Conservation (phyloP, 1,139 yeast species). For the Sugiyamaella pinicola region DNA sequence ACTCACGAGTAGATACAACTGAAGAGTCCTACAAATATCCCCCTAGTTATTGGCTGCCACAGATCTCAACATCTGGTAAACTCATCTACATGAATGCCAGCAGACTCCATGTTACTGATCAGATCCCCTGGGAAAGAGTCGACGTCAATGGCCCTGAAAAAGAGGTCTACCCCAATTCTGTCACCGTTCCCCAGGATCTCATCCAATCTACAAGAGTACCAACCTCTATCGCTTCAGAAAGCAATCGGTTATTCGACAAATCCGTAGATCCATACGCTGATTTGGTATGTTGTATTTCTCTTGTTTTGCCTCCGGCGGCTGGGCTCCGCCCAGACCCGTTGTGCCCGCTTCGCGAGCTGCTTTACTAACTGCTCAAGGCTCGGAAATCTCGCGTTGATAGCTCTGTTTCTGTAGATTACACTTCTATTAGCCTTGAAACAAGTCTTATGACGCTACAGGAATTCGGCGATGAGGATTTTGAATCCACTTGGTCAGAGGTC, state of each 20-base stretch:
- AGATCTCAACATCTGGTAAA: conserved; percentile 35
- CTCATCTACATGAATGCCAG: conserved; percentile 35
- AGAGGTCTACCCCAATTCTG: conserved; percentile 16
- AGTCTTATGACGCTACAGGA: conserved; percentile 21
- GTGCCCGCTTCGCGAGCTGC: too few relatives aligned
- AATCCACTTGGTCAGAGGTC: conserved; percentile 24
- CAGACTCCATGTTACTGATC: conserved; percentile 29
- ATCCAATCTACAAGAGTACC: conserved; percentile 8
- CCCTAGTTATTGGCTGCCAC: conserved; percentile 39
- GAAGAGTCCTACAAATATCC: conserved; percentile 25
- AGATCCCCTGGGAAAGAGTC: conserved; percentile 32
- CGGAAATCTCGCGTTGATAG: conserved; percentile 18
- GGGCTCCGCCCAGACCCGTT: too few relatives aligned
- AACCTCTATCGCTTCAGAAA: conserved; percentile 15
- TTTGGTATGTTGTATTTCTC: conserved; percentile 23
- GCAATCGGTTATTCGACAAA: conserved; percentile 17
- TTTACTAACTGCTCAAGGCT: background rate
- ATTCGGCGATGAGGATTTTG: conserved; percentile 20
- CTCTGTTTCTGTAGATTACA: conserved; percentile 20
- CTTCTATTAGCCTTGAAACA: conserved; percentile 20
- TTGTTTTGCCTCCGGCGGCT: background rate
- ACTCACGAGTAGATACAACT: conserved; percentile 28
- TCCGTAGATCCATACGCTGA: conserved; percentile 29
- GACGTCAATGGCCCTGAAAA: conserved; percentile 19
- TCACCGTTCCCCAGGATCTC: conserved; percentile 21